Evolutionary conservation across 2,329 filamentous ascomycete genomes (phyloP).

Genomic region (Ceratocystis eucalypticola): DNA sequence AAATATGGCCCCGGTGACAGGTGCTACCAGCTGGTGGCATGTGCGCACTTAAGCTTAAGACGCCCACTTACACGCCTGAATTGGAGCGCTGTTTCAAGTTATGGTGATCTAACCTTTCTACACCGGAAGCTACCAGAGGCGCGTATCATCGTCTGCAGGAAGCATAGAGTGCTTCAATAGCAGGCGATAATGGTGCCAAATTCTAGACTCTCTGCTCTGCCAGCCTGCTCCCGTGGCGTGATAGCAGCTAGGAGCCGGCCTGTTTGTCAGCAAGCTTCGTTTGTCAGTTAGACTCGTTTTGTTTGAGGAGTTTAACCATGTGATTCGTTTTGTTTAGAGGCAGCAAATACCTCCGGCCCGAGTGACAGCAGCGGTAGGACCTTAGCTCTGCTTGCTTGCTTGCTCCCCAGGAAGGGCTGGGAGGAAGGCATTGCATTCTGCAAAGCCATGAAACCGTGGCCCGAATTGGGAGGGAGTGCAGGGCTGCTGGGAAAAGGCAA

Average conservation of each 20-base stretch:
- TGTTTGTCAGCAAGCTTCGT: neutral
- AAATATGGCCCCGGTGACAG: neutral
- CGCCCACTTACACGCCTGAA: neutral
- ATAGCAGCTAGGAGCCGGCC: neutral
- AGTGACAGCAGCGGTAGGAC: too few species aligned
- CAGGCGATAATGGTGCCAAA: neutral
- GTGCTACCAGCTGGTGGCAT: neutral
- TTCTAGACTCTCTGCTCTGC: neutral
- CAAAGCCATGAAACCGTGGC: too few species aligned
- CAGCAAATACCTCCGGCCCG: too few species aligned
- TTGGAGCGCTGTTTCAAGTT: neutral
- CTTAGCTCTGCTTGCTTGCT: too few species aligned
- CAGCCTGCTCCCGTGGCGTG: neutral
- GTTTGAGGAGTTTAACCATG: neutral
- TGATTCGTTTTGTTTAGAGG: neutral
- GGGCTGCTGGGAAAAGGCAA: too few species aligned
- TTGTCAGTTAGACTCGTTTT: too few species aligned
- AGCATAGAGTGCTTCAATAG: neutral
- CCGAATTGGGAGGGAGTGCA: too few species aligned
- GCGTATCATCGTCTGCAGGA: conserved; percentile 1
- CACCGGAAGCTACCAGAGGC: conserved; percentile 1
- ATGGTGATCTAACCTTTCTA: conserved; percentile 2
- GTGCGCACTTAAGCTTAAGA: too few species aligned
- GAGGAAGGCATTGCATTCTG: neutral
- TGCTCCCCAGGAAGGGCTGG: neutral